Base-by-base conservation (phyloP, 1,284 basidiomycete species). In the Cutaneotrichosporon cavernicola region DNA sequence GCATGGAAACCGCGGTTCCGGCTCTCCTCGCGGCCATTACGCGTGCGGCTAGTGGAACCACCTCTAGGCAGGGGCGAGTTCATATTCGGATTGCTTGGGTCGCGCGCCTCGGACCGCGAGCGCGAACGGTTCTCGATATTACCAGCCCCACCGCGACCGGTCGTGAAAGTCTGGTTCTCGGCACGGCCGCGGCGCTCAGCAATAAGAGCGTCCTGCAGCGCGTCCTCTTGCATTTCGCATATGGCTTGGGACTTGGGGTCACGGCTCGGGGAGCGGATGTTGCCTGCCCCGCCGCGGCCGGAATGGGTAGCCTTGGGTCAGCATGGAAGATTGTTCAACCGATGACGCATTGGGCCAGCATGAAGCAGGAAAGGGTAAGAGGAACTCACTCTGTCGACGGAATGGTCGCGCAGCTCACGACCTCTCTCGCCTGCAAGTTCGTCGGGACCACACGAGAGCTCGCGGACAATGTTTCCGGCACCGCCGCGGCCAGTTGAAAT, bases 211-310 rank as follows among this genome's bases (percentile, higher is more conserved):
- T 76, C 76, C 65, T 79, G 77, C 10, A 79, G 69, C 1, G 69
- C 72, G 16, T 76, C 76, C 65, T 80, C 78, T 57, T 72, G 65
- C 22, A 68, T 72, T n/a, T 76, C 73, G n/a, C 67, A 65, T 40
- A 68, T 68, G 16, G 67, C 58, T 8, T 71, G 70, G 58, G 63
- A 60, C 40, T 61, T 65, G 32, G 74, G 71, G 53, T 74, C 75
- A 36, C 76, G 77, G 1, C 75, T 76, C 6, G 73, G 75, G 6
- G 74, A 76, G 26, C 79, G 73, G 57, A 79, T 76, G 71, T 81
- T 81, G 34, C 79, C 80, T n/a, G 74, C 72, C 46, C 80, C 80
- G 21, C 80, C 80, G 60, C 80, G 77, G 51, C 80, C 80, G 11
- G 78, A 72, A 69, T 76, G 78, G 22, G 70, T 75, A n/a, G 76